Percentiles rank a stretch among this genome's conserved stretches.
phyloP scores from a whole-genome alignment of 2,329 filamentous ascomycete species.

The Phialocephala sp. region DNA sequence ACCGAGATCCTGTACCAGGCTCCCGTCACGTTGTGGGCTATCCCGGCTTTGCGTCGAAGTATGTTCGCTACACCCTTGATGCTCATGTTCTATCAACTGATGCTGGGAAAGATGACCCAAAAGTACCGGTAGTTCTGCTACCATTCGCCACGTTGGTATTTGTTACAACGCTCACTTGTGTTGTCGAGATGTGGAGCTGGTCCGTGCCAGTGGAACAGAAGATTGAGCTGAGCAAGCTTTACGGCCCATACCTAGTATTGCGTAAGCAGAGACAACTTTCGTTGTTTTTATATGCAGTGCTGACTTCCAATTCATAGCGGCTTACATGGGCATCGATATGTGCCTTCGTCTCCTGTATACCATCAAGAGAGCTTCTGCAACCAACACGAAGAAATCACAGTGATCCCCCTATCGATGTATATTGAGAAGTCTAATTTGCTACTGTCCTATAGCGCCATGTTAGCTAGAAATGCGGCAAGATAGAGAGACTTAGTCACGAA shows the following conservation, averaged over 20 bases:
- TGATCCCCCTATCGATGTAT: not conserved
- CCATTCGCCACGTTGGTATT: constrained; percentile 64
- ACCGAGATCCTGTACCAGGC: constrained; percentile 67
- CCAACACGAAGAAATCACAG: constrained; percentile 5
- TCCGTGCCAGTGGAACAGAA: constrained; percentile 52
- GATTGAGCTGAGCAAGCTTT: constrained; percentile 55
- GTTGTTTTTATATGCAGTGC: constrained; percentile 4
- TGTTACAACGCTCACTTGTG: constrained; percentile 66
- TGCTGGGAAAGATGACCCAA: constrained; percentile 54
- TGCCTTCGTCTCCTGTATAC: constrained; percentile 41
- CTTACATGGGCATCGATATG: constrained; percentile 51
- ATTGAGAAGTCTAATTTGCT: too few species aligned
- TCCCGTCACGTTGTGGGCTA: constrained; percentile 64
- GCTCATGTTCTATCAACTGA: constrained; percentile 10
- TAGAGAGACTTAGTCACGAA: not conserved
- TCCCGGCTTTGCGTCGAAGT: constrained; percentile 60
- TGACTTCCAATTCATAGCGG: constrained; percentile 37
- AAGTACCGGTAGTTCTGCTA: constrained; percentile 63
- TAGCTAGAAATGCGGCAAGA: not conserved
- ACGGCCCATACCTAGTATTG: constrained; percentile 61
- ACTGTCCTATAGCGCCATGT: too few species aligned
- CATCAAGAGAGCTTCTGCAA: constrained; percentile 20
- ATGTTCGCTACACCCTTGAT: constrained; percentile 29
- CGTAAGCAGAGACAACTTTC: constrained; percentile 49
- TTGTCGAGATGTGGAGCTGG: constrained; percentile 66